Percentiles rank a stretch among this genome's conserved stretches.
phyloP scores from a whole-genome alignment of 1,284 basidiomycete species.

The Puccinia novopanici region DNA sequence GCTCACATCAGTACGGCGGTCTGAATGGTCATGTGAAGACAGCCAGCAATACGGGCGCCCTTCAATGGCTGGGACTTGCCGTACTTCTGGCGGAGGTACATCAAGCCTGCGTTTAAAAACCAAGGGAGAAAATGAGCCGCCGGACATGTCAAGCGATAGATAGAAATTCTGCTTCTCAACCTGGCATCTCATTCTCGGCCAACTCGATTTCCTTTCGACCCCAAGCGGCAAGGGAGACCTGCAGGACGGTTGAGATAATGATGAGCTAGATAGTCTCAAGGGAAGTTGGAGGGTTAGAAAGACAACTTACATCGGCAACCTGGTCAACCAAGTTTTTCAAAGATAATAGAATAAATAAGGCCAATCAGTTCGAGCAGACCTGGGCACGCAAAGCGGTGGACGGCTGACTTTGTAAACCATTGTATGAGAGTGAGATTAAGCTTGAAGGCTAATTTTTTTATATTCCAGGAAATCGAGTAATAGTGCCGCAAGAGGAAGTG shows the following conservation, averaged over 20 bases:
- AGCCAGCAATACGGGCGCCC: slow-evolving; percentile 95
- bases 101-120: slow-evolving; percentile 55
- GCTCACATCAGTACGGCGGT: slow-evolving; percentile 64
- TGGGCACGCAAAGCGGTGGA: background rate
- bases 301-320: slow-evolving; percentile 51
- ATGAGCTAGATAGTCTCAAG: background rate
- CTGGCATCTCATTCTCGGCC: slow-evolving; percentile 66
- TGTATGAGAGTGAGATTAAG: background rate
- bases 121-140: background rate
- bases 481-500: background rate
- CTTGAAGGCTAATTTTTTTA: background rate
- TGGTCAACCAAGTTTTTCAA: background rate
- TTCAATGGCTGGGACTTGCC: slow-evolving; percentile 79
- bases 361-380: background rate
- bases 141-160: background rate
- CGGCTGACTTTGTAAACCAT: slow-evolving; percentile 50
- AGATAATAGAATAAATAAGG: background rate
- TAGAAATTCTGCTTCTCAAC: slow-evolving; percentile 5
- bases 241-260: background rate
- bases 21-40: slow-evolving; percentile 97
- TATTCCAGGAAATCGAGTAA: background rate
- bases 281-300: background rate
- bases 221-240: slow-evolving; percentile 65
- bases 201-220: slow-evolving; percentile 98
- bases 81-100: slow-evolving; percentile 66